These are phyloP conservation scores for Endocladia muricata DNA, from an alignment of 31 red algal genomes.

Conservation along the genomic window DNA sequence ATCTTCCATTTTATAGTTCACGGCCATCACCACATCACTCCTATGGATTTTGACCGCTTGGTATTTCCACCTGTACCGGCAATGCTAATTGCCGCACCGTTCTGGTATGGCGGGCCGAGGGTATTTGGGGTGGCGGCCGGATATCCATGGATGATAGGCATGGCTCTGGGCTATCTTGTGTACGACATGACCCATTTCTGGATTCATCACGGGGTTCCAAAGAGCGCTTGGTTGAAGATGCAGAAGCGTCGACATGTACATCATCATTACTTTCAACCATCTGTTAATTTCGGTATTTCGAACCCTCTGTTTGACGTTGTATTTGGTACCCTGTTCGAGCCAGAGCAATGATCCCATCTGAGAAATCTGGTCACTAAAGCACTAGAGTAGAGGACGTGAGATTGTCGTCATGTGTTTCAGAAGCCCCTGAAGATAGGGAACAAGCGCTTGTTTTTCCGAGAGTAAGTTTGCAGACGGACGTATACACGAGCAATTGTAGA, in stretches of 20 bases:
- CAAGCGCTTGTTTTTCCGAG: too few species aligned
- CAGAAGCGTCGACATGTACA: conserved; percentile 91
- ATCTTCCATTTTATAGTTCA: conserved; percentile 98
- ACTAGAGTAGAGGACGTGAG: too few species aligned
- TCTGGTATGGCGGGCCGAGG: conserved; percentile 64
- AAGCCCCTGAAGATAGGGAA: too few species aligned
- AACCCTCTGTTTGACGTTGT: conserved; percentile 81
- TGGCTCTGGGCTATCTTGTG: conserved; percentile 80
- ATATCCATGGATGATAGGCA: conserved; percentile 84
- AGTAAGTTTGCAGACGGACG: too few species aligned
- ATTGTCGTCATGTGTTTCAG: too few species aligned
- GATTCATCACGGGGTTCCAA: conserved; percentile 83
- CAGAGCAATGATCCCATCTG: conserved; percentile 7
- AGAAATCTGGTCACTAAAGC: too few species aligned
- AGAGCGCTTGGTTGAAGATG: conserved; percentile 58
- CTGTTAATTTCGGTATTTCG: conserved; percentile 88
- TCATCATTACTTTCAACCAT: conserved; percentile 85
- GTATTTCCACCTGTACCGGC: conserved; percentile 97
- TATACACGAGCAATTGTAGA: too few species aligned
- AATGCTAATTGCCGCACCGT: conserved; percentile 70
- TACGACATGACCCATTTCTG: conserved; percentile 99
- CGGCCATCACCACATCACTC: conserved; percentile 97
- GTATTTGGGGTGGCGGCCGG: conserved; percentile 53
- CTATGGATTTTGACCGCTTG: conserved; percentile 90
- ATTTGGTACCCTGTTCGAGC: conserved; percentile 31